These are phyloP conservation scores for Pseudogymnoascus sp. DNA, from an alignment of 2,329 filamentous ascomycete genomes.

Conservation along the genomic window DNA sequence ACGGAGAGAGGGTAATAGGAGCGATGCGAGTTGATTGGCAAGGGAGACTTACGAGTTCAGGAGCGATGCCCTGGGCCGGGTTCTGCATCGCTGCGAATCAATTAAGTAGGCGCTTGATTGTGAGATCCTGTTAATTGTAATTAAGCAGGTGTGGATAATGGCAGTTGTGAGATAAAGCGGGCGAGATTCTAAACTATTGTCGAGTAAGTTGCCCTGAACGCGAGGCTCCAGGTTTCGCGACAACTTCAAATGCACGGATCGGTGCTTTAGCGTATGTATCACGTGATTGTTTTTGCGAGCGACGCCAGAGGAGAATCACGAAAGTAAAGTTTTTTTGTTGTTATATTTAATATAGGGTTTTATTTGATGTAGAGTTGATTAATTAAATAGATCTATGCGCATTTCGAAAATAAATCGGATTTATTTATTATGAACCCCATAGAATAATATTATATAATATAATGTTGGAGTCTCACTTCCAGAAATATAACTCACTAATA, in stretches of 20 bases:
- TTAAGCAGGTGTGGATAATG: background rate
- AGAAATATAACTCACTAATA: background rate
- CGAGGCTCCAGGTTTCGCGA: conserved; percentile 6
- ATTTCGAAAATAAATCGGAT: background rate
- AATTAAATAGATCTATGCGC: background rate
- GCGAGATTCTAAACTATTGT: background rate
- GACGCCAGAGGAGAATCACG: too few relatives aligned
- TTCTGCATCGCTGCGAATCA: conserved; percentile 34
- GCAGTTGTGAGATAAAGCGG: background rate
- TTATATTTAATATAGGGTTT: too few relatives aligned
- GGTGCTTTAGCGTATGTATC: background rate
- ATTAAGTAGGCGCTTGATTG: background rate
- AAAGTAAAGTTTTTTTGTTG: too few relatives aligned
- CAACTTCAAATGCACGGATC: background rate
- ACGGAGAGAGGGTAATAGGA: conserved; percentile 4
- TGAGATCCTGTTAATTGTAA: background rate
- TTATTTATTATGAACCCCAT: background rate
- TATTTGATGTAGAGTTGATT: background rate
- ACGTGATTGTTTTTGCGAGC: too few relatives aligned
- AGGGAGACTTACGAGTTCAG: conserved; percentile 34
- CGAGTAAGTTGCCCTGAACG: background rate
- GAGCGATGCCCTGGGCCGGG: conserved; percentile 36
- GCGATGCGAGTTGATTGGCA: conserved; percentile 11
- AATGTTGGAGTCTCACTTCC: background rate
- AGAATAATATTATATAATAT: background rate